Conservation (phyloP, 1,284 basidiomycete species). For the Marasmius tenuissimus region DNA sequence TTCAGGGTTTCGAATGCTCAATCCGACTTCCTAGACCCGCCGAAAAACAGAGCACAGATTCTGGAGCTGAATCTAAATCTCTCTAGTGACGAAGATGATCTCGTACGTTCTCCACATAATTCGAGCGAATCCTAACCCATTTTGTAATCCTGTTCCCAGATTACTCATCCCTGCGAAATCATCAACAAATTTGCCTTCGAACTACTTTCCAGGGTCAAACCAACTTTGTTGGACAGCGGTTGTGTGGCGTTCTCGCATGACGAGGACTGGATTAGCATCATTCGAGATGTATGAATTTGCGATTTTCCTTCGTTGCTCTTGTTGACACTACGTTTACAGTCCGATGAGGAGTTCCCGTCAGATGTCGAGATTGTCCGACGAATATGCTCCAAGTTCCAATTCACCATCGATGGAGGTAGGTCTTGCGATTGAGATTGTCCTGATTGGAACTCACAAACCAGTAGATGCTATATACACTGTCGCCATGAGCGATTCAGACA, state of each 20-base stretch:
- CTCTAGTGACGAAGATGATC: too few species aligned
- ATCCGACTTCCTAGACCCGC: too few species aligned
- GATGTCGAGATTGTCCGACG: conserved; percentile 5
- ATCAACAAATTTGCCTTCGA: conserved; percentile 10
- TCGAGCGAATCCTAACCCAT: background rate
- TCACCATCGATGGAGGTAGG: conserved; percentile 7
- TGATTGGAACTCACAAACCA: background rate
- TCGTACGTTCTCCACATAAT: background rate
- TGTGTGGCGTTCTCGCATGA: conserved; percentile 12
- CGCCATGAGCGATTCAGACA: too few species aligned
- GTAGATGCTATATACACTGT: background rate
- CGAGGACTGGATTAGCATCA: conserved; percentile 9
- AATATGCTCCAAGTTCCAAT: conserved; percentile 7
- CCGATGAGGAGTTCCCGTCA: background rate
- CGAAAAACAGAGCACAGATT: too few species aligned
- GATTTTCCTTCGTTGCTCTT: background rate
- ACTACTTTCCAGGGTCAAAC: conserved; percentile 2
- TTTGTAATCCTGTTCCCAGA: background rate
- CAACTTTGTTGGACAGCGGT: conserved; percentile 1
- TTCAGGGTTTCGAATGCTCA: too few species aligned
- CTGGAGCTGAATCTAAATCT: too few species aligned
- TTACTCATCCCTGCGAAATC: conserved; percentile 9
- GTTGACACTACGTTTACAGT: background rate
- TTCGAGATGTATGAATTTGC: conserved; percentile 2
- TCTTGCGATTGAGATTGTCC: background rate